A percentile compares a stretch with the other conserved stretches of the same genome.
Conservation (phyloP, 768 basidiomycete genomes). For the Termitomyces sp. region DNA sequence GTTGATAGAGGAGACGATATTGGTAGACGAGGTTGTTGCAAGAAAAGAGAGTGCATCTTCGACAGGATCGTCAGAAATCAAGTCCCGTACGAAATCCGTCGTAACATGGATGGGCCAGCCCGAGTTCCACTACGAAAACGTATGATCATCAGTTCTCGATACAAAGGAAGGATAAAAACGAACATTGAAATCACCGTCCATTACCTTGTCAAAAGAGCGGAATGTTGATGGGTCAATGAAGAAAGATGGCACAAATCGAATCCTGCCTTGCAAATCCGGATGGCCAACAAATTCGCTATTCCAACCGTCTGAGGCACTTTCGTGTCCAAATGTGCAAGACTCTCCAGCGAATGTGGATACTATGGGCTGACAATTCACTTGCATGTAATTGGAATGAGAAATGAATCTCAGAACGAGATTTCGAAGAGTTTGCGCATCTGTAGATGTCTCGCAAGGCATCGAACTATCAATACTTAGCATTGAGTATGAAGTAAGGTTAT, state of each 20-base stretch:
- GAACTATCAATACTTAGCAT: slow-evolving; percentile 27
- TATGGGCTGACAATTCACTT: slow-evolving; percentile 38
- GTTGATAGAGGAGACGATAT: not conserved
- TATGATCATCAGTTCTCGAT: slow-evolving; percentile 8
- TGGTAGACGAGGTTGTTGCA: slow-evolving; percentile 7
- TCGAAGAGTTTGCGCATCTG: slow-evolving; percentile 45
- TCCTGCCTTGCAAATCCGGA: slow-evolving; percentile 37
- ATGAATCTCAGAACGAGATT: slow-evolving; percentile 48
- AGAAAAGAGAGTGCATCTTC: slow-evolving; percentile 12
- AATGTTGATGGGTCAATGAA: slow-evolving; percentile 52
- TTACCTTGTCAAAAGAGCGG: slow-evolving; percentile 37
- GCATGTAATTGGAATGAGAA: slow-evolving; percentile 54
- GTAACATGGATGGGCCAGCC: slow-evolving; percentile 72
- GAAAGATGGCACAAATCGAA: slow-evolving; percentile 67
- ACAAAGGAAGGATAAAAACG: slow-evolving; percentile 12
- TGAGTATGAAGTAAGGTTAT: not conserved
- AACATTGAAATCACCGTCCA: slow-evolving; percentile 60
- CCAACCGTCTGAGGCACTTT: slow-evolving; percentile 50
- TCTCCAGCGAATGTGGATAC: slow-evolving; percentile 74
- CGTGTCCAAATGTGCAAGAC: slow-evolving; percentile 58
- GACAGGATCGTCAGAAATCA: not conserved
- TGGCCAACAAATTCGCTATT: slow-evolving; percentile 42
- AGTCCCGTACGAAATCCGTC: slow-evolving; percentile 25
- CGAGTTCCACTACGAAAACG: slow-evolving; percentile 58
- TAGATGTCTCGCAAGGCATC: slow-evolving; percentile 43